These are phyloP conservation scores for Bacidia rubella DNA, from an alignment of 495 filamentous ascomycete genomes.

Conservation along the genomic window DNA sequence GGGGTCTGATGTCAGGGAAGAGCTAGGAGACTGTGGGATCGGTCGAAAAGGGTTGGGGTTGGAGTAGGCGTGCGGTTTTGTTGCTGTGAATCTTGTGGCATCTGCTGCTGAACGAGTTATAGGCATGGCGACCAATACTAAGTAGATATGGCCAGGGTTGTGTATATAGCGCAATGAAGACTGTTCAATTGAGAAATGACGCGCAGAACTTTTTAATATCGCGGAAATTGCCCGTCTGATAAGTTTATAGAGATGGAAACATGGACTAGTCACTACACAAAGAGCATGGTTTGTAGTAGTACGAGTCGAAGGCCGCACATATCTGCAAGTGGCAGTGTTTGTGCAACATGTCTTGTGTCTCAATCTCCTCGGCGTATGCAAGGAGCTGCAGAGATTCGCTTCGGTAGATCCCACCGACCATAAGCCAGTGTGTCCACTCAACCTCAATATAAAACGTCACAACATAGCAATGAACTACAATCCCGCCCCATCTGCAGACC, in stretches of 20 bases:
- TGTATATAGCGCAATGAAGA: slow-evolving; percentile 9
- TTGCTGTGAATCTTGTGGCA: slow-evolving; percentile 91
- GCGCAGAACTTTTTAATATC: slow-evolving; percentile 1
- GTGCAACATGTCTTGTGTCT: too few species aligned
- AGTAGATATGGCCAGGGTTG: slow-evolving; percentile 12
- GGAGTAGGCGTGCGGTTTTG: slow-evolving; percentile 72
- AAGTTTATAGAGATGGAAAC: too few species aligned
- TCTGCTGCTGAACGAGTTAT: slow-evolving; percentile 84
- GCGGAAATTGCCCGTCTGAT: not conserved
- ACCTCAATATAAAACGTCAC: not conserved
- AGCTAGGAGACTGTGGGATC: slow-evolving; percentile 17
- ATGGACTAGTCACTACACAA: too few species aligned
- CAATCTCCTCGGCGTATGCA: too few species aligned
- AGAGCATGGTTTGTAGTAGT: too few species aligned
- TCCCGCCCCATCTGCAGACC: slow-evolving; percentile 30
- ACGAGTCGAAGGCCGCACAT: too few species aligned
- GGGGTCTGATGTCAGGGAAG: slow-evolving; percentile 25
- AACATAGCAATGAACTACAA: not conserved
- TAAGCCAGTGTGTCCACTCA: too few species aligned
- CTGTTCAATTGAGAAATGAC: not conserved
- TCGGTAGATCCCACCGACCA: too few species aligned
- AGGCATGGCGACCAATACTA: slow-evolving; percentile 14
- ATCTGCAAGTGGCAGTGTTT: too few species aligned
- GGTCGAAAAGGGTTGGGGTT: slow-evolving; percentile 33
- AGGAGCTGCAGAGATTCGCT: too few species aligned